A percentile compares a stretch with the other conserved stretches of the same genome.
These are phyloP conservation scores for Populus alba DNA, from an alignment of 345 rosid species.

Conservation along the genomic window DNA sequence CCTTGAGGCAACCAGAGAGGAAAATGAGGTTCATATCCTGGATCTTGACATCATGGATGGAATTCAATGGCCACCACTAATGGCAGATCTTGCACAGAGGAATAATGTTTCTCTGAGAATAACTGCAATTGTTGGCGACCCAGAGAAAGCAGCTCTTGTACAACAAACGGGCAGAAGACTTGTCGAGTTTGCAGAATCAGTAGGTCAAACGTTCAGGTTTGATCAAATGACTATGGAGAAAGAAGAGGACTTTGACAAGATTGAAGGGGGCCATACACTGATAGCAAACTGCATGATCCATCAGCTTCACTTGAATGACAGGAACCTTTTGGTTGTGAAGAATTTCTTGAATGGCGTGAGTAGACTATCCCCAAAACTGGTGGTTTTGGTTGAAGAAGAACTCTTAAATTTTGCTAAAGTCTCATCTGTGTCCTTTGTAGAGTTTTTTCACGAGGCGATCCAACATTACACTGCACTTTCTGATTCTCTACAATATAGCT, in stretches of 20 bases:
- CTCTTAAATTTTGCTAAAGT: background rate
- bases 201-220: constrained; percentile 14
- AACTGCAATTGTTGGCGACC: constrained; percentile 13
- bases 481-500: background rate
- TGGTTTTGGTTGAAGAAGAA: background rate
- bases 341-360: background rate
- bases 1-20: constrained; percentile 21
- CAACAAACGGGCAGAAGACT: constrained; percentile 25
- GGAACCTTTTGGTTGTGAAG: background rate
- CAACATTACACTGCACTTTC: background rate
- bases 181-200: constrained; percentile 18
- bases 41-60: constrained; percentile 34
- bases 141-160: background rate
- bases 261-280: background rate
- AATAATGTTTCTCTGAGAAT: background rate
- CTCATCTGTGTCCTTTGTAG: background rate
- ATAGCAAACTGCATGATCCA: background rate
- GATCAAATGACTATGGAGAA: constrained; percentile 3
- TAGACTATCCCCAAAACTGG: background rate
- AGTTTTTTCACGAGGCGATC: constrained; percentile 1
- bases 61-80: constrained; percentile 34
- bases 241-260: background rate
- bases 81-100: constrained; percentile 26
- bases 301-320: background rate
- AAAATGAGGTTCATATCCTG: constrained; percentile 19